phyloP scores from a whole-genome alignment of 306 rosid species.

The Vicia sativa region DNA sequence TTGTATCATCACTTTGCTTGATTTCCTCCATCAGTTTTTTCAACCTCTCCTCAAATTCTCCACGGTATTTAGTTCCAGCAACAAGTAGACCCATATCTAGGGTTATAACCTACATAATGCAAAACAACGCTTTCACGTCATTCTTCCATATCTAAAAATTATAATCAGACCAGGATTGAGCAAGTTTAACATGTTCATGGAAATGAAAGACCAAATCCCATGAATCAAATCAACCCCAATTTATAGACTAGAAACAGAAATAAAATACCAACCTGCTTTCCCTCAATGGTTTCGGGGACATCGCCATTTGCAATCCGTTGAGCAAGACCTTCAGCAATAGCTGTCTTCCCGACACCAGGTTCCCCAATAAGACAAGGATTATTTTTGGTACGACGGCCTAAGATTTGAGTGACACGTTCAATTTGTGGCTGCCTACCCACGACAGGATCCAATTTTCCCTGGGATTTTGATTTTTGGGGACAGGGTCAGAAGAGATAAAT shows the following conservation, averaged over 20 bases:
- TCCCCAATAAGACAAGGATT: conserved; percentile 97
- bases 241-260: background rate
- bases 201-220: conserved; percentile 9
- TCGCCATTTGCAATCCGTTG: conserved; percentile 90
- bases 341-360: conserved; percentile 99
- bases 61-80: conserved; percentile 98
- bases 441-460: conserved; percentile 97
- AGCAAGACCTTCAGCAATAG: conserved; percentile 96
- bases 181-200: conserved; percentile 20
- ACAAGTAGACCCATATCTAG: conserved; percentile 98
- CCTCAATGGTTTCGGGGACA: conserved; percentile 98
- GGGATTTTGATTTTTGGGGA: conserved; percentile 9
- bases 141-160: background rate
- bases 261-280: conserved; percentile 69
- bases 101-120: conserved; percentile 73
- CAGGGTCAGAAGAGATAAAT: background rate
- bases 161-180: conserved; percentile 1
- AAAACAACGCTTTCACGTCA: conserved; percentile 35
- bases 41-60: conserved; percentile 95
- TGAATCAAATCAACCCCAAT: conserved; percentile 12
- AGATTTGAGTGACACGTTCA: conserved; percentile 91
- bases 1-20: conserved; percentile 93
- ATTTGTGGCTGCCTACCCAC: conserved; percentile 95
- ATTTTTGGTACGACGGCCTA: conserved; percentile 90
- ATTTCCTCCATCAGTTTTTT: conserved; percentile 98